Conservation (phyloP, 805 yeast species). For the Ogataea pilisensis region DNA sequence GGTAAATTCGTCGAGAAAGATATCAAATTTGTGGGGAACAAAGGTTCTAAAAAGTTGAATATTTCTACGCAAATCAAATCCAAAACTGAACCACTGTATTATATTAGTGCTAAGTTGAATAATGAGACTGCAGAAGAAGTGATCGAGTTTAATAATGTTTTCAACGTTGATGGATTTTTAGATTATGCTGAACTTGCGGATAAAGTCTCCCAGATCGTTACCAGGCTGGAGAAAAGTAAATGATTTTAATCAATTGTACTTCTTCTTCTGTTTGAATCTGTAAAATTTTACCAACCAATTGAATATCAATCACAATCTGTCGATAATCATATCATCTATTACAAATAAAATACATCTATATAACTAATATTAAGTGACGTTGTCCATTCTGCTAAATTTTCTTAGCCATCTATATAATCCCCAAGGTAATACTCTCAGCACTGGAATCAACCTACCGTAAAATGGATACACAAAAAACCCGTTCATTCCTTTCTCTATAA, state of each 20-base stretch:
- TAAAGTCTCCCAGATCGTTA: conserved; percentile 21
- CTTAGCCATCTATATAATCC: conserved; percentile 31
- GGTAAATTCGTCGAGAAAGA: conserved; percentile 36
- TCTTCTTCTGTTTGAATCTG: background rate
- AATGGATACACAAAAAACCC: conserved; percentile 45
- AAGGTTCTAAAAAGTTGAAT: conserved; percentile 32
- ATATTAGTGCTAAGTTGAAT: conserved; percentile 32
- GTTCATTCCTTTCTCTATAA: conserved; percentile 33
- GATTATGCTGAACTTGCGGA: conserved; percentile 33
- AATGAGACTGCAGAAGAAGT: conserved; percentile 15
- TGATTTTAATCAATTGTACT: too few species aligned
- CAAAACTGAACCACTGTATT: conserved; percentile 43
- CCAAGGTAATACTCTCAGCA: conserved; percentile 39
- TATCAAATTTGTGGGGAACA: conserved; percentile 43
- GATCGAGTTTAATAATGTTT: conserved; percentile 39
- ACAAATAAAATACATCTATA: too few species aligned
- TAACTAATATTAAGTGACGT: conserved; percentile 9
- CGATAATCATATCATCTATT: too few species aligned
- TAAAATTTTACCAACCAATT: background rate
- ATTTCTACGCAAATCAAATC: conserved; percentile 36
- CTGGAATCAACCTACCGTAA: conserved; percentile 43
- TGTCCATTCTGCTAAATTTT: conserved; percentile 30
- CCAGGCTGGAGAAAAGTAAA: conserved; percentile 19
- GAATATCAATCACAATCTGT: too few species aligned
- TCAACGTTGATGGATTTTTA: conserved; percentile 43